Evolutionary conservation across 176 grass and related monocot species (phyloP), one percentile per base, ranked within the genome.

Genomic region (Oryza nivara): DNA sequence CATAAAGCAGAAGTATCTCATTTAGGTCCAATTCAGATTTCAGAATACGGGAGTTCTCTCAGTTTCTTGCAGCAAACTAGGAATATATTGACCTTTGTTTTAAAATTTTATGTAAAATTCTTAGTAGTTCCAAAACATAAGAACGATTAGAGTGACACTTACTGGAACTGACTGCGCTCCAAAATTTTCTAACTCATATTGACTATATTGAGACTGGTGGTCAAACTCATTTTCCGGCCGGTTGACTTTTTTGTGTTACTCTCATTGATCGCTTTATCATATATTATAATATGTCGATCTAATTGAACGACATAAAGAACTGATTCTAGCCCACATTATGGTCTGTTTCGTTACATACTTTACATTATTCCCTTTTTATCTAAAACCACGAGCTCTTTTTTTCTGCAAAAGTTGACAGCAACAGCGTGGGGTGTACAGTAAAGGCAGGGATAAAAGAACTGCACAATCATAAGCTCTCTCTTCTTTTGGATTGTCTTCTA

Each of bases 351-450:
- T 63, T 20, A 83, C 38, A 70, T 68, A 25, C 23, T 70, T 85
- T 85, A 73, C 71, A 40, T 25, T 70, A 70, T 71, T 70, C 66
- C 23, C 30, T 77, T 68, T 69, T 47, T 71, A 85, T 78, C 66
- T 70, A 32, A 78, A 78, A 70, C 48, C 65, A 17, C 52, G 32
- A 13, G 23, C 25, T 46, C 35, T 30, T 34, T 73, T 44, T 28
- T 48, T 23, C 5, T 15, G 12, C 5, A 35, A n/a, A 63, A 46
- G 22, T 16, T 34, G 65, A 45, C 13, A 13, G 74, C 26, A 14
- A 73, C 38, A 26, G 23, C n/a, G 14, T 6, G 12, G 22, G 20
- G 43, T 13, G n/a, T 72, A 34, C 23, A 65, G 64, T 67, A 25
- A 13, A 11, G 11, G 41, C 40, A 26, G n/a, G 41, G n/a, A 13